These are phyloP conservation scores for Stellera chamaejasme DNA, from an alignment of 345 rosid genomes.

Conservation along the genomic window DNA sequence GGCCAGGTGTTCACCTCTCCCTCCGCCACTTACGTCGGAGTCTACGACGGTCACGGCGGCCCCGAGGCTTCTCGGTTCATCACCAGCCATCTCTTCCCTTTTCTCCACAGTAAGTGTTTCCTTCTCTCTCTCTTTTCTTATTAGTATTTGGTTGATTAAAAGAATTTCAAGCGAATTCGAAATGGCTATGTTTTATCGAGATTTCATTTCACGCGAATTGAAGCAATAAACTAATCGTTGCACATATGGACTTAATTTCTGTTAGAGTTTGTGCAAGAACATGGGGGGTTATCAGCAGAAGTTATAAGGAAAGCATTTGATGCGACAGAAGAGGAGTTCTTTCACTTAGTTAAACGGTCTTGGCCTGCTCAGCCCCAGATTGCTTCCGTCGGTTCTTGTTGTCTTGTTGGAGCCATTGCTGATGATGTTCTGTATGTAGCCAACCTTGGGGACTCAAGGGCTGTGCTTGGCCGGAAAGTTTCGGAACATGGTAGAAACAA, in stretches of 20 bases:
- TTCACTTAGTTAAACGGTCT: constrained; percentile 39
- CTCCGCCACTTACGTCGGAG: constrained; percentile 53
- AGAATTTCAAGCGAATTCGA: too few relatives aligned
- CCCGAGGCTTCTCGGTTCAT: constrained; percentile 60
- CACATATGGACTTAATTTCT: background rate
- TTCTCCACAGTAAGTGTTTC: constrained; percentile 32
- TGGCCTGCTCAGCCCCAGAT: constrained; percentile 40
- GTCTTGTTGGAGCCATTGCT: constrained; percentile 49
- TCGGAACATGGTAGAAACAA: constrained; percentile 9
- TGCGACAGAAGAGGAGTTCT: constrained; percentile 48
- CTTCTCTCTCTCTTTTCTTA: background rate
- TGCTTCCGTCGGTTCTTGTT: constrained; percentile 60
- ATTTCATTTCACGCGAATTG: background rate
- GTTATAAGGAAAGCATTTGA: constrained; percentile 42
- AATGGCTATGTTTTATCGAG: background rate
- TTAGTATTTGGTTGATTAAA: background rate
- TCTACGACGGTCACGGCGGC: constrained; percentile 75
- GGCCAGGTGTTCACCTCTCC: constrained; percentile 58
- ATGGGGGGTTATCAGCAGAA: constrained; percentile 46
- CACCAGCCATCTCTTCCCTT: constrained; percentile 33
- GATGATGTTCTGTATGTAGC: constrained; percentile 43
- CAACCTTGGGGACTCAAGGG: constrained; percentile 68
- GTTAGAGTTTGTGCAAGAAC: constrained; percentile 35
- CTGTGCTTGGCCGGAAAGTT: constrained; percentile 42
- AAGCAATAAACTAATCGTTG: background rate